Evolutionary conservation across 257 asterid genomes (phyloP).

Genomic region (Solanum appendiculatum): DNA sequence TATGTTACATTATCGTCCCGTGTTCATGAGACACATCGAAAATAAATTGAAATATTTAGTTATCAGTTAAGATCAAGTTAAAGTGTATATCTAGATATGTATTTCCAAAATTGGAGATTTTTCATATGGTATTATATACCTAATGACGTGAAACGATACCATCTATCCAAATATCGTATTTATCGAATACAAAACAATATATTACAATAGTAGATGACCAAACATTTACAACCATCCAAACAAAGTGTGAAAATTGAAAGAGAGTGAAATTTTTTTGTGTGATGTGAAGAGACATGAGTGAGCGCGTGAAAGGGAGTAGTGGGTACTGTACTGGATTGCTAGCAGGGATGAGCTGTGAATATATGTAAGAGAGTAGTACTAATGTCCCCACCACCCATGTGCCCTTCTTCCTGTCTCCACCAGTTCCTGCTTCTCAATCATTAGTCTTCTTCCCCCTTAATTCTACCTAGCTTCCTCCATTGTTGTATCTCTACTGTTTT

Average conservation of each 20-base stretch:
- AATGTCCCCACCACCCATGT: slow-evolving; percentile 94
- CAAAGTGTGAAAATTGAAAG: neutral
- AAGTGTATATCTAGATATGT: too few relatives aligned
- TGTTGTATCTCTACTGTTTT: neutral
- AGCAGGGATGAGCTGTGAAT: slow-evolving; percentile 15
- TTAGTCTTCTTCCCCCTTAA: slow-evolving; percentile 18
- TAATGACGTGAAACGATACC: too few relatives aligned
- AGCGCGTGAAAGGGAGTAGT: neutral
- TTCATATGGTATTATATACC: too few relatives aligned
- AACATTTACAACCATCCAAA: too few relatives aligned
- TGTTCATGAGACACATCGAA: too few relatives aligned
- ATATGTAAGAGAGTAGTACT: slow-evolving; percentile 12
- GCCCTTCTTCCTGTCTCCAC: slow-evolving; percentile 93
- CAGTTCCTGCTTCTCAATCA: slow-evolving; percentile 91
- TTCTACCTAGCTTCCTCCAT: neutral
- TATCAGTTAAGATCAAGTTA: too few relatives aligned
- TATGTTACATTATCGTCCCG: too few relatives aligned
- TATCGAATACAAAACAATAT: too few relatives aligned
- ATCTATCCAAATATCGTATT: too few relatives aligned
- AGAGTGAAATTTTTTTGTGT: neutral
- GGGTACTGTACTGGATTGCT: neutral
- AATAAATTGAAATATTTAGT: too few relatives aligned
- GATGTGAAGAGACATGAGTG: neutral
- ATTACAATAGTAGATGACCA: too few relatives aligned
- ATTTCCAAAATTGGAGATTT: too few relatives aligned